phyloP scores from a whole-genome alignment of 805 yeast species.

The Lachancea dasiensis region DNA sequence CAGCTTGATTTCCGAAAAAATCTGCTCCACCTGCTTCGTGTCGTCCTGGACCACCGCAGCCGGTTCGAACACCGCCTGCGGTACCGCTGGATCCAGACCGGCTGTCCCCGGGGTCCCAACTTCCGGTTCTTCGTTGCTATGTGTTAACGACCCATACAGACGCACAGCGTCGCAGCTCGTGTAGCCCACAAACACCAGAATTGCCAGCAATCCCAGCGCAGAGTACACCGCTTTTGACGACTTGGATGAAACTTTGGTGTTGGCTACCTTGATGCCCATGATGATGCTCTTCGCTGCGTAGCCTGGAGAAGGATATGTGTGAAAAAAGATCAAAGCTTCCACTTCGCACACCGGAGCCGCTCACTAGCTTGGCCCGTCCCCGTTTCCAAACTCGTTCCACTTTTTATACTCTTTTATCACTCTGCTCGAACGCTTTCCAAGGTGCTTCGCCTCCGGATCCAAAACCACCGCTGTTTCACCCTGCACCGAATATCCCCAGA shows the following conservation, averaged over 20 bases:
- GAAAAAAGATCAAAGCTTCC: too few species aligned
- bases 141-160: slow-evolving; percentile 2
- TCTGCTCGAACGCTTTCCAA: too few species aligned
- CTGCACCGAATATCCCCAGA: too few species aligned
- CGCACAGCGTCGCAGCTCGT: slow-evolving; percentile 4
- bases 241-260: slow-evolving; percentile 3
- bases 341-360: too few species aligned
- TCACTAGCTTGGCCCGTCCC: too few species aligned
- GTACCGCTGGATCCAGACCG: neutral
- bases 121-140: neutral
- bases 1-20: slow-evolving; percentile 8
- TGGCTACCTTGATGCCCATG: slow-evolving; percentile 3
- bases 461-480: too few species aligned
- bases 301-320: too few species aligned
- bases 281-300: too few species aligned
- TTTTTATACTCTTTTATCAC: too few species aligned
- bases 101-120: neutral
- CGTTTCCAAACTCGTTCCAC: too few species aligned
- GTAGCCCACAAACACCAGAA: slow-evolving; percentile 8
- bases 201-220: slow-evolving; percentile 6
- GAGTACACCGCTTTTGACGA: slow-evolving; percentile 5
- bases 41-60: slow-evolving; percentile 2
- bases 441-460: too few species aligned
- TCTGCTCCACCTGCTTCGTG: slow-evolving; percentile 4
- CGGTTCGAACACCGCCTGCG: neutral